These are phyloP conservation scores for Sporothrix globosa DNA, from an alignment of 2,329 filamentous ascomycete species.

Conservation along the genomic window DNA sequence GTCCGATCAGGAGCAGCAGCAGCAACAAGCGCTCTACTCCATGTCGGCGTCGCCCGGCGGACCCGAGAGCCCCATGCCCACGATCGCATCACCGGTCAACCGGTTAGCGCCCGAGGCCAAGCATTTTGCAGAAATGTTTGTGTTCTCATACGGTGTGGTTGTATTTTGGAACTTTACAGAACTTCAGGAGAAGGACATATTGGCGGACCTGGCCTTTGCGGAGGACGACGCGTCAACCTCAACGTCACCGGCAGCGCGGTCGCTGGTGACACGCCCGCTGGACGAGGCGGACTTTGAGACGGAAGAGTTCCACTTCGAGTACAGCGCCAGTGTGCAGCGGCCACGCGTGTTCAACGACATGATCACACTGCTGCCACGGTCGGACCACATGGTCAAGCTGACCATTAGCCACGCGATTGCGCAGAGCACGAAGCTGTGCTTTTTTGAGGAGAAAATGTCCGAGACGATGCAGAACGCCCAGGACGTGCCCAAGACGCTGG, in stretches of 20 bases:
- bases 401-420: constrained; percentile 97
- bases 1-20: background rate
- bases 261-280: constrained; percentile 76
- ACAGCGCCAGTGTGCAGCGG: constrained; percentile 80
- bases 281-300: constrained; percentile 93
- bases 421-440: constrained; percentile 93
- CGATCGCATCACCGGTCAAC: constrained; percentile 48
- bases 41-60: constrained; percentile 10
- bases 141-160: constrained; percentile 95
- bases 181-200: constrained; percentile 91
- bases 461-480: constrained; percentile 92
- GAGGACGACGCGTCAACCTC: constrained; percentile 55
- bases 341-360: constrained; percentile 98
- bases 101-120: constrained; percentile 71
- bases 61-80: background rate
- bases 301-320: constrained; percentile 98
- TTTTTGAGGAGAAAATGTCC: constrained; percentile 95
- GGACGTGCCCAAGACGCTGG: constrained; percentile 85
- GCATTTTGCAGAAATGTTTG: constrained; percentile 90
- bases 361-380: constrained; percentile 89
- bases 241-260: constrained; percentile 37
- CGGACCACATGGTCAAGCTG: constrained; percentile 98
- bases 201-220: constrained; percentile 92
- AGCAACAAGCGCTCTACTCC: constrained; percentile 20
- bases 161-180: constrained; percentile 99